These are phyloP conservation scores for Santalum album DNA, from an alignment of 164 flowering plant species.

Conservation along the genomic window DNA sequence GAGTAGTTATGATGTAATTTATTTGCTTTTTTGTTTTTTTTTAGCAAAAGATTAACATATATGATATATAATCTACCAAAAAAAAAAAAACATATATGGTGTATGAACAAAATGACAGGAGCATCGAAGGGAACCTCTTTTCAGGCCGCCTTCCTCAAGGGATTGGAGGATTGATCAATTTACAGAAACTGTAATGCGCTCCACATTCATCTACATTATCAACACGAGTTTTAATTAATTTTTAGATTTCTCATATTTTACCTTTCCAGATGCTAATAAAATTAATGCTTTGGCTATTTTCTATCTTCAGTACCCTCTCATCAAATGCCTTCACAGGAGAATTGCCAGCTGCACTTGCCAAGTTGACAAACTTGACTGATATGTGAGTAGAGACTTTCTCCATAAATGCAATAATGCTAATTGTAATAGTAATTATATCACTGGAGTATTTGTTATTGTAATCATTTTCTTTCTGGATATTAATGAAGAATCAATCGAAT, in stretches of 20 bases:
- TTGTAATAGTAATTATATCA: no score
- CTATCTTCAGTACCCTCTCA: slow-evolving; percentile 37
- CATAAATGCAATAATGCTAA: no score
- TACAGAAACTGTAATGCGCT: slow-evolving; percentile 41
- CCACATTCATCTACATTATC: not conserved
- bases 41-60: not conserved
- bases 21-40: no score
- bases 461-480: no score
- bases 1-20: no score
- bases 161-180: slow-evolving; percentile 40
- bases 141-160: slow-evolving; percentile 48
- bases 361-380: slow-evolving; percentile 45
- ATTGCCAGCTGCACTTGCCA: slow-evolving; percentile 45
- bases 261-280: no score
- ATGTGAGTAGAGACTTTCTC: slow-evolving; percentile 34
- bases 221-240: no score
- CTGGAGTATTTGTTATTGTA: no score
- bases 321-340: slow-evolving; percentile 64
- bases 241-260: not conserved
- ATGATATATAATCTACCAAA: no score
- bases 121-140: slow-evolving; percentile 52
- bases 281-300: no score
- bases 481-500: no score
- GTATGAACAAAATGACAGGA: slow-evolving; percentile 14
- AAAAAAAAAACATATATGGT: not conserved